Base-by-base conservation (phyloP, 2,329 filamentous ascomycete species). In the Microdochium nivale region DNA sequence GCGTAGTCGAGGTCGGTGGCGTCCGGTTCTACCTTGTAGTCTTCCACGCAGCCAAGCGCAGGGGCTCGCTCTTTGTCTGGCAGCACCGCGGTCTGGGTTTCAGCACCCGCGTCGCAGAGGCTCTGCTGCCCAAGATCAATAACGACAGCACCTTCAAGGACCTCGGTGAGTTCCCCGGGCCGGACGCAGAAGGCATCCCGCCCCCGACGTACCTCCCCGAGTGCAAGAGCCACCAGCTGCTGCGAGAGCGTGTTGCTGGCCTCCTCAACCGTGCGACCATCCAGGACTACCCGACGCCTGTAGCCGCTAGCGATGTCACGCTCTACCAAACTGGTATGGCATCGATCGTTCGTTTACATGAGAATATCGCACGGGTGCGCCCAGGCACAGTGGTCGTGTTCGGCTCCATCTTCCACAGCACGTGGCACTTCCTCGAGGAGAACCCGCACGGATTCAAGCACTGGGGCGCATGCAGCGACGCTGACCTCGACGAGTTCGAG, bases 321-420 rank as follows among this genome's bases (percentile, higher is more conserved):
- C 64, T 83, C 21, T 81, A 76, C 57, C 70, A 72, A 4, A 75
- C 75, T 0, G 79, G 79, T 25, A 82, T 82, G 78, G 72, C 72
- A 0, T 69, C 72, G 25, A 72, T 83, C 11, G 76, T 71, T 51
- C 62, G 70, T 24, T 54, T 69, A 1, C 73, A 73, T 33, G 65
- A 66, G 40, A 62, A 67, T 2, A 58, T 79, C 10, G 53, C 65
- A 2, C 57, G 61, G 25, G 57, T 67, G 27, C 64, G 68, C 1
- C 61, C 66, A 0, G 60, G 65, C 2, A 67, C 64, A 32, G 65
- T 70, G 4, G 68, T 74, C 7, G 62, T 76, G 13, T 67, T 81
- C 25, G 78, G 79, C 8, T 63, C 76, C n/a, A 63, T 75, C 2
- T 82, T 81, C 57, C 70, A 77, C 55, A 72, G 68, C 53, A 78